Conservation (phyloP, 2,329 filamentous ascomycete species). For the Neonectria sp. region DNA sequence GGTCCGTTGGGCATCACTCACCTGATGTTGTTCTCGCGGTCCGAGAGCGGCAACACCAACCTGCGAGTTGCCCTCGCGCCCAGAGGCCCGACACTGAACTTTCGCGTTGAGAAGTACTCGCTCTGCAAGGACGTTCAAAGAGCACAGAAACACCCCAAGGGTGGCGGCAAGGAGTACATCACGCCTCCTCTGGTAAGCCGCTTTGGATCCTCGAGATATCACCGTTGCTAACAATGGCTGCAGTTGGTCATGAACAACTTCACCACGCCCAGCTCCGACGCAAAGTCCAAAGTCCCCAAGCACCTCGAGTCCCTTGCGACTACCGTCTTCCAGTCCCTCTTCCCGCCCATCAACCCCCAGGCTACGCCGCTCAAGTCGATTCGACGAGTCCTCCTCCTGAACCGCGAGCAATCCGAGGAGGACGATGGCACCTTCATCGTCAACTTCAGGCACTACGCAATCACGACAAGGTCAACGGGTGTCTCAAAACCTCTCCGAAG, state of each 20-base stretch:
- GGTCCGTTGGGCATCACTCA: constrained; percentile 95
- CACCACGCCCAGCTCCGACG: constrained; percentile 73
- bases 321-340: constrained; percentile 95
- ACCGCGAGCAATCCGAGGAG: constrained; percentile 77
- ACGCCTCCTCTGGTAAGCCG: constrained; percentile 81
- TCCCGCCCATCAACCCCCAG: constrained; percentile 95
- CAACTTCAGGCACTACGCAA: constrained; percentile 94
- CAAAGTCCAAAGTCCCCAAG: constrained; percentile 83
- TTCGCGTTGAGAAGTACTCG: constrained; percentile 95
- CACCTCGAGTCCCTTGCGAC: constrained; percentile 95
- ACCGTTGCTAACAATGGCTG: constrained; percentile 44
- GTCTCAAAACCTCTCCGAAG: constrained; percentile 88
- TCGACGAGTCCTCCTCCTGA: constrained; percentile 89
- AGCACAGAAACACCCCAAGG: constrained; percentile 86
- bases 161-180: constrained; percentile 87
- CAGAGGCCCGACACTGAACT: constrained; percentile 92
- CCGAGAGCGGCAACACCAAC: constrained; percentile 91
- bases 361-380: constrained; percentile 93
- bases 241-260: constrained; percentile 99
- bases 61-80: constrained; percentile 90
- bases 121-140: constrained; percentile 91
- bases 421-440: constrained; percentile 83
- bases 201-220: neutral
- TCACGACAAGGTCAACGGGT: constrained; percentile 89
- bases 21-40: constrained; percentile 92